Evolutionary conservation across 1,284 basidiomycete species (phyloP).

Genomic region (Trametes versicolor): DNA sequence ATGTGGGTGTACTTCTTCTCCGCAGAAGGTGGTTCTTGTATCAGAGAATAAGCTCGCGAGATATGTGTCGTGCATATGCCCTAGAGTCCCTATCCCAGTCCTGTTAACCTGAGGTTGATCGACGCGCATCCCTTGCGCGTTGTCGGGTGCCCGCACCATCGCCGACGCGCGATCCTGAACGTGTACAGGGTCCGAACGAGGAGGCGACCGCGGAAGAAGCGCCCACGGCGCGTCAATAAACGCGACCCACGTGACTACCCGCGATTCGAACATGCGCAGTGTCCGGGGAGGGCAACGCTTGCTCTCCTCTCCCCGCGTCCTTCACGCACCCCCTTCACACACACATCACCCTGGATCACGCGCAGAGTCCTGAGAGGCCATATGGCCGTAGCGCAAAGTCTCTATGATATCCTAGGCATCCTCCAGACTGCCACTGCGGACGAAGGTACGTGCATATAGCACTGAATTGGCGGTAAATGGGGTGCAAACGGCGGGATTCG

Average conservation of each 20-base stretch:
- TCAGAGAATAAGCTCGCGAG: neutral
- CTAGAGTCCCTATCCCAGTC: too few relatives aligned
- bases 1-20: slow-evolving; percentile 8
- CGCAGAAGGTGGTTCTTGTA: slow-evolving; percentile 9
- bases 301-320: slow-evolving; percentile 26
- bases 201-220: slow-evolving; percentile 5
- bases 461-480: slow-evolving; percentile 7
- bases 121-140: too few relatives aligned
- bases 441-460: slow-evolving; percentile 36
- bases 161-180: neutral
- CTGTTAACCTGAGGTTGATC: too few relatives aligned
- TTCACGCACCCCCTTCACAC: slow-evolving; percentile 28
- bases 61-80: neutral
- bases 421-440: slow-evolving; percentile 43
- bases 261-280: slow-evolving; percentile 31
- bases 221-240: slow-evolving; percentile 14
- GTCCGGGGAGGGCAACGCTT: slow-evolving; percentile 18
- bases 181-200: neutral
- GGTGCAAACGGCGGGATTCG: slow-evolving; percentile 7
- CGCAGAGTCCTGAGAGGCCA: slow-evolving; percentile 34
- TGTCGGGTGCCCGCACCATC: neutral
- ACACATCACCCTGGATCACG: slow-evolving; percentile 33
- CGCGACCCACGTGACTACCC: slow-evolving; percentile 35
- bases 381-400: slow-evolving; percentile 39
- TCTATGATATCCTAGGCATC: slow-evolving; percentile 47